Conservation (phyloP, 139 green algal genomes). For the Gonium pectorale region DNA sequence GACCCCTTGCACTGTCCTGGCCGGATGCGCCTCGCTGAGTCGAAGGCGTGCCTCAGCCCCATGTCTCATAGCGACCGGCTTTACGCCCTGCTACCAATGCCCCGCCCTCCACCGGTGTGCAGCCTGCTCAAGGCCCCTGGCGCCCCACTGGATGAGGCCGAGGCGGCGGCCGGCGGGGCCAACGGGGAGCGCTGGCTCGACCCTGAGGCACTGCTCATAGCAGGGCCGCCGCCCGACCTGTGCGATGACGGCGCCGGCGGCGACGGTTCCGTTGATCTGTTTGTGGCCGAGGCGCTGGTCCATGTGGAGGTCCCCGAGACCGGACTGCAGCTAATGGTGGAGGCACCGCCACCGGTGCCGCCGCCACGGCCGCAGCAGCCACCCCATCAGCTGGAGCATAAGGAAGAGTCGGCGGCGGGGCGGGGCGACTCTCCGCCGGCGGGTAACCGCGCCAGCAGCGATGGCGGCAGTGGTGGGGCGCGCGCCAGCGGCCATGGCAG, state of each 20-base stretch:
- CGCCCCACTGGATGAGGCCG: background rate
- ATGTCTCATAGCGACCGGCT: too few relatives aligned
- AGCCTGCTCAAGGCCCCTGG: background rate
- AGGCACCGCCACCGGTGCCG: background rate
- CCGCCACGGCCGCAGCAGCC: background rate
- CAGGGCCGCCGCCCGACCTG: conserved; percentile 29
- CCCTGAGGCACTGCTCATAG: conserved; percentile 34
- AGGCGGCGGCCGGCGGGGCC: too few relatives aligned
- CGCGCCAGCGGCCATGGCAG: too few relatives aligned
- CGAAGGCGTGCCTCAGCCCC: too few relatives aligned
- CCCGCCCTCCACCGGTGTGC: too few relatives aligned
- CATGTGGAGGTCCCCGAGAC: conserved; percentile 50
- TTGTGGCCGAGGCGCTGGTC: conserved; percentile 41
- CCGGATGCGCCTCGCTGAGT: too few relatives aligned
- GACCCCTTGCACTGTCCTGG: too few relatives aligned
- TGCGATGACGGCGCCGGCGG: background rate
- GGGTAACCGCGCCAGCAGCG: too few relatives aligned
- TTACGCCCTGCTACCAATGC: too few relatives aligned
- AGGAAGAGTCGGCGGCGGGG: background rate
- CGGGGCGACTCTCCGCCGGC: too few relatives aligned
- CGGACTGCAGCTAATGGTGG: conserved; percentile 53
- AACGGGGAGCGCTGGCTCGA: background rate
- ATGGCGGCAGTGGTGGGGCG: too few relatives aligned
- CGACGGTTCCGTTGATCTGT: conserved; percentile 20
- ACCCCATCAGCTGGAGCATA: background rate